Conservation (phyloP, 1,284 basidiomycete genomes). For the Ceratobasidium sp. region DNA sequence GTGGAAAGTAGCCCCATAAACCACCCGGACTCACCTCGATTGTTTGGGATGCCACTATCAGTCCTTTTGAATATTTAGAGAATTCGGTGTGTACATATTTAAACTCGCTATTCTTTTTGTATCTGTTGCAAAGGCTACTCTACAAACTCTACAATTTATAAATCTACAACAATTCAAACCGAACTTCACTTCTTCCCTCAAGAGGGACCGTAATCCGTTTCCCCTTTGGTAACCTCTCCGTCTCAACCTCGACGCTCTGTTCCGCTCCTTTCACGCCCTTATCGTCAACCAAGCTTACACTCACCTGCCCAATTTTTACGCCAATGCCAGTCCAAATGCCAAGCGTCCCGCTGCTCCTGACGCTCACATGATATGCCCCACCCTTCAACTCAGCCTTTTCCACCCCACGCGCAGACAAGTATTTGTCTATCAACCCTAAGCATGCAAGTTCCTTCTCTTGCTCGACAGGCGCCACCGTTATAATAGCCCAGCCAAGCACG, state of each 20-base stretch:
- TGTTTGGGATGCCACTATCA: too few relatives aligned
- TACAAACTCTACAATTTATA: not conserved
- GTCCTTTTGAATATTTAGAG: not conserved
- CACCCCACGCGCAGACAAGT: slow-evolving; percentile 43
- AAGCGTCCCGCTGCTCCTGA: slow-evolving; percentile 39
- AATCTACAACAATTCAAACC: slow-evolving; percentile 1
- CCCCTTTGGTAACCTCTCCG: not conserved
- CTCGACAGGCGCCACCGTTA: slow-evolving; percentile 37
- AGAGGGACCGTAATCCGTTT: slow-evolving; percentile 29
- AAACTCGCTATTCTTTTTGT: too few relatives aligned
- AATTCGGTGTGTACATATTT: not conserved
- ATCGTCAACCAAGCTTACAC: slow-evolving; percentile 9
- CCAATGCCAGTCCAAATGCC: slow-evolving; percentile 29
- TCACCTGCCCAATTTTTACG: not conserved
- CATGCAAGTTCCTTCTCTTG: slow-evolving; percentile 32
- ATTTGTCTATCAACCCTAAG: slow-evolving; percentile 48
- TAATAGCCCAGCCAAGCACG: slow-evolving; percentile 44
- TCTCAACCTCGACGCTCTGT: slow-evolving; percentile 14
- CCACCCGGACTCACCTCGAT: not conserved
- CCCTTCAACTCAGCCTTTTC: slow-evolving; percentile 2
- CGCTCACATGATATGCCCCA: slow-evolving; percentile 11
- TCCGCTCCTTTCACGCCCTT: not conserved
- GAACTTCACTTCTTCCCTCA: slow-evolving; percentile 26
- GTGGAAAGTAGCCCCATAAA: slow-evolving; percentile 23
- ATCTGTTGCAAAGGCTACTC: not conserved